Conservation (phyloP, 1,139 yeast genomes). For the Kodamaea derodonti region DNA sequence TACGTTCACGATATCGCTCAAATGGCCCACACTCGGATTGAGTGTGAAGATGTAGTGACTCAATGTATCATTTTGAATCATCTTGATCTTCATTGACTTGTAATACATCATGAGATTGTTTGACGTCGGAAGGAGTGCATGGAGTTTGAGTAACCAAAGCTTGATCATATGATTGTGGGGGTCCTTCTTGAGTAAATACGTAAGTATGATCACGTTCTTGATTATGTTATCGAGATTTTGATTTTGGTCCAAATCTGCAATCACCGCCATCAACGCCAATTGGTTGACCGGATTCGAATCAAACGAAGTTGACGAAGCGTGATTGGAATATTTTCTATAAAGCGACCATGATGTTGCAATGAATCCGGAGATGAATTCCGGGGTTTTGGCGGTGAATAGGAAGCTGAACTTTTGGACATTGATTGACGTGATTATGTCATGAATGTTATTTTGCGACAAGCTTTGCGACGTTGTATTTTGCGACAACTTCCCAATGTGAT, state of each 20-base stretch:
- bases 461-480: no score
- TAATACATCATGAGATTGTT: constrained; percentile 49
- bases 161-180: constrained; percentile 63
- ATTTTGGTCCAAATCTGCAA: constrained; percentile 6
- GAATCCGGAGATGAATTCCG: constrained; percentile 12
- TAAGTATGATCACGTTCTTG: constrained; percentile 41
- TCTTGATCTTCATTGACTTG: constrained; percentile 59
- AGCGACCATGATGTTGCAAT: constrained; percentile 25
- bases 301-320: constrained; percentile 33
- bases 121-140: constrained; percentile 55
- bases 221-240: constrained; percentile 13
- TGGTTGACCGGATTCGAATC: constrained; percentile 70
- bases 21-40: constrained; percentile 23
- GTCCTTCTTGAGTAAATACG: constrained; percentile 46
- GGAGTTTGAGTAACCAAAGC: constrained; percentile 68
- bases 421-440: constrained; percentile 38
- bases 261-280: constrained; percentile 49
- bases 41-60: constrained; percentile 50
- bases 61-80: constrained; percentile 76
- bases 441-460: no score
- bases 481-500: constrained; percentile 12
- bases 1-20: constrained; percentile 26
- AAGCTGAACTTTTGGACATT: constrained; percentile 49
- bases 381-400: constrained; percentile 11
- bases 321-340: constrained; percentile 30